Conservation (phyloP, 306 rosid species). For the Rosa persica region DNA sequence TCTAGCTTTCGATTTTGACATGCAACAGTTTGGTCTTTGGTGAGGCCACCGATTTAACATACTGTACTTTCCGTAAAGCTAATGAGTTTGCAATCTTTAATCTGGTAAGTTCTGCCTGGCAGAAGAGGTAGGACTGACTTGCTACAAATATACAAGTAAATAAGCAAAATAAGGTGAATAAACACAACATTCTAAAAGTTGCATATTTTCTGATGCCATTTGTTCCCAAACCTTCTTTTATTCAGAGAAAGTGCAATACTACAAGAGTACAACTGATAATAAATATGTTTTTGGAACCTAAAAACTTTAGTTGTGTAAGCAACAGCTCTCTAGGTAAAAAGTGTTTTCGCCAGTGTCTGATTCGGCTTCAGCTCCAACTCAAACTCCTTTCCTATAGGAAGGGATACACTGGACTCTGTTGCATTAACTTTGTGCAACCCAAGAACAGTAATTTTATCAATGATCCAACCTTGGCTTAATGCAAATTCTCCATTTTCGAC, state of each 20-base stretch:
- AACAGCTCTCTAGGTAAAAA: neutral
- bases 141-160: neutral
- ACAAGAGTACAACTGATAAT: neutral
- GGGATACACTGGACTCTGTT: constrained; percentile 37
- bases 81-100: too few species aligned
- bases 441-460: constrained; percentile 54
- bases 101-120: too few species aligned
- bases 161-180: neutral
- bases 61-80: too few species aligned
- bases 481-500: constrained; percentile 64
- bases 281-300: neutral
- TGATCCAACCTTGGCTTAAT: constrained; percentile 52
- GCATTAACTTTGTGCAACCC: constrained; percentile 49
- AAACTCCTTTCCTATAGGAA: constrained; percentile 66
- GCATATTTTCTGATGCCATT: too few species aligned
- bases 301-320: neutral
- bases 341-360: neutral
- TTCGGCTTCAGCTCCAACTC: constrained; percentile 35
- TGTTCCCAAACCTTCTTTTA: neutral
- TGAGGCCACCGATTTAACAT: too few species aligned
- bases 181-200: neutral
- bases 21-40: too few species aligned
- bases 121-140: too few species aligned
- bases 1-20: too few species aligned
- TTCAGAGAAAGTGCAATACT: neutral